phyloP scores from a whole-genome alignment of 805 yeast genomes.

The Clavispora carvajalis region DNA sequence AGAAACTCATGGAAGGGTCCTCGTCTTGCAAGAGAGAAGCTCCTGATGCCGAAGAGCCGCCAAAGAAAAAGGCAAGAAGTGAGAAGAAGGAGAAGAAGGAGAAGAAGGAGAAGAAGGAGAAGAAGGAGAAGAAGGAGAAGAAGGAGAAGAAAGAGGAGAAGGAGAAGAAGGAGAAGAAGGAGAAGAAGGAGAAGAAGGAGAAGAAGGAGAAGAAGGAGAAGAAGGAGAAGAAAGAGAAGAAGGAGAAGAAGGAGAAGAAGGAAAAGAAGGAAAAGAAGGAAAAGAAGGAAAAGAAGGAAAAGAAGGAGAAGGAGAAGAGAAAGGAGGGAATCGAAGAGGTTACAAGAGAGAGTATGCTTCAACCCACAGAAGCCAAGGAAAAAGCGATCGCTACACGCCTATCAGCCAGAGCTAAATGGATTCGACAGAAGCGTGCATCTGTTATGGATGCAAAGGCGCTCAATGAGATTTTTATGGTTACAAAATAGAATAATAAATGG shows the following conservation, averaged over 20 bases:
- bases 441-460: conserved; percentile 84
- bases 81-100: conserved; percentile 4
- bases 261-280: conserved; percentile 17
- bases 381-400: conserved; percentile 28
- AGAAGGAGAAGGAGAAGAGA: conserved; percentile 23
- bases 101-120: conserved; percentile 6
- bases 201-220: conserved; percentile 18
- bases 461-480: conserved; percentile 89
- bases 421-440: conserved; percentile 85
- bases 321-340: conserved; percentile 24
- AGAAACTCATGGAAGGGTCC: conserved; percentile 16
- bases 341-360: conserved; percentile 22
- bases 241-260: conserved; percentile 20
- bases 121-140: conserved; percentile 5
- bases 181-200: conserved; percentile 19
- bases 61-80: conserved; percentile 19
- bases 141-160: conserved; percentile 8
- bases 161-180: conserved; percentile 26
- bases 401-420: conserved; percentile 79
- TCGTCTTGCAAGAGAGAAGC: conserved; percentile 15
- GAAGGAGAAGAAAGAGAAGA: conserved; percentile 16
- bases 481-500: conserved; percentile 27
- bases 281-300: conserved; percentile 17
- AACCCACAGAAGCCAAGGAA: conserved; percentile 14
- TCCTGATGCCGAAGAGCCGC: conserved; percentile 19